phyloP scores from a whole-genome alignment of 208 protist genomes.

The Acanthamoeba rhysodes region DNA sequence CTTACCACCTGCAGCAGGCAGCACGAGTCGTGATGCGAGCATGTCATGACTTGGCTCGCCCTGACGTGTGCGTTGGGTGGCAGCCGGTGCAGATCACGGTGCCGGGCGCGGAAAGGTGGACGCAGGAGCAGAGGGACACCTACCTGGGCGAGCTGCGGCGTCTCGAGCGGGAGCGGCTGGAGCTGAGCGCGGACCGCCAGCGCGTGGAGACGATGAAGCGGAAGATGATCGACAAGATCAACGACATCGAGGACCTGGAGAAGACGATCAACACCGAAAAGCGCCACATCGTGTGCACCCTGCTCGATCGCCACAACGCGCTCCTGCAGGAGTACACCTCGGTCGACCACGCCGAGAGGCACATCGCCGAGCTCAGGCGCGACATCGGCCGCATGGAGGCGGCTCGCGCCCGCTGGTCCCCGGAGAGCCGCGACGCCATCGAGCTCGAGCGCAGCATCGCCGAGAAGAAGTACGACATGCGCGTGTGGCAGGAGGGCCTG shows the following conservation, averaged over 20 bases:
- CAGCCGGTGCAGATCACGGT: not conserved
- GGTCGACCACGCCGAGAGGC: not conserved
- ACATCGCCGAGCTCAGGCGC: not conserved
- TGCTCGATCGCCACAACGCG: not conserved
- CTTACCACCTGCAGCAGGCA: no score
- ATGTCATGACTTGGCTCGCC: no score
- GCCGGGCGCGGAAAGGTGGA: not conserved
- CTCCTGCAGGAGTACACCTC: slow-evolving; percentile 17
- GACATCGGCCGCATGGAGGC: not conserved
- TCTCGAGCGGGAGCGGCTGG: not conserved
- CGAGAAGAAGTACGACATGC: slow-evolving; percentile 24
- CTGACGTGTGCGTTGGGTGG: not conserved
- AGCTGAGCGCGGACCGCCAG: not conserved
- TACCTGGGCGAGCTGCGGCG: not conserved
- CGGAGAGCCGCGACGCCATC: not conserved
- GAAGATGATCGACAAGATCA: slow-evolving; percentile 18
- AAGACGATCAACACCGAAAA: not conserved
- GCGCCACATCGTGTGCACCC: slow-evolving; percentile 22
- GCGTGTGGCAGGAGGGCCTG: slow-evolving; percentile 5
- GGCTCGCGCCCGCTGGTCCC: not conserved
- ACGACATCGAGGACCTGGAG: not conserved
- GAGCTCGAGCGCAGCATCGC: slow-evolving; percentile 11
- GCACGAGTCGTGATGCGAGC: no score
- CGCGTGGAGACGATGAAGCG: not conserved
- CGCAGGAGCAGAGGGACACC: not conserved